Evolutionary conservation across 352 stramenopile genomes (phyloP), one percentile per base, ranked within the genome.

Genomic region (Phytophthora nicotianae): DNA sequence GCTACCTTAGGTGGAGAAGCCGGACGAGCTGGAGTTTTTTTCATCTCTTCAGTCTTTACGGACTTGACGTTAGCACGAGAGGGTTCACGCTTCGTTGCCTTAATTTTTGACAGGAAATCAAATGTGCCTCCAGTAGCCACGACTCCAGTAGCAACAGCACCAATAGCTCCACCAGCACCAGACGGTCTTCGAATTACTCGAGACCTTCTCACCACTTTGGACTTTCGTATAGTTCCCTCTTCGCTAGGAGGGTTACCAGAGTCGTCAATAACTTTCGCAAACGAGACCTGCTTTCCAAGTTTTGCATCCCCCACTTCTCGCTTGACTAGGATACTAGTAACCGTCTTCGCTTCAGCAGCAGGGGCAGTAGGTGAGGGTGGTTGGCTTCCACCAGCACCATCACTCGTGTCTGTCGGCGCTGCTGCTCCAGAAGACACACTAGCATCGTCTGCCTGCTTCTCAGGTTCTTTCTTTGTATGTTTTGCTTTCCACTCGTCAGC

Each of bases 61-160:
- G 32, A 19, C 24, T 74, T 70, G 7, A 51, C 20, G 24, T 24
- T 65, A 4, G 32, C 27, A 27, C 61, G 47, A 52, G 45, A 27
- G 27, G 43, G 26, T 16, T 71, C 53, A 42, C 51, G 69, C 46
- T 75, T 81, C 29, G 58, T 70, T 41, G 63, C 62, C 17, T 66
- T 79, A 29, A 95, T 92, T 68, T 91, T 95, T n/a, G 81, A 88
- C 52, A 95, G 52, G 24, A 95, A 95, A 53, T 95, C 86, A 58
- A 95, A 91, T 33, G 86, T 93, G 0, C 85, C 83, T 19, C 86
- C 86, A 52, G 78, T 89, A 10, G 84, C 86, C 20, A 95, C 86
- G 5, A 86, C 68, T 20, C 86, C 86, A 38, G 85, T 88, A 35
- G 73, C 73, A 50, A 84, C 75, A 10, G 79, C 56, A 26, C 72